Conservation (phyloP, 805 yeast genomes). For the Candida koratica region DNA sequence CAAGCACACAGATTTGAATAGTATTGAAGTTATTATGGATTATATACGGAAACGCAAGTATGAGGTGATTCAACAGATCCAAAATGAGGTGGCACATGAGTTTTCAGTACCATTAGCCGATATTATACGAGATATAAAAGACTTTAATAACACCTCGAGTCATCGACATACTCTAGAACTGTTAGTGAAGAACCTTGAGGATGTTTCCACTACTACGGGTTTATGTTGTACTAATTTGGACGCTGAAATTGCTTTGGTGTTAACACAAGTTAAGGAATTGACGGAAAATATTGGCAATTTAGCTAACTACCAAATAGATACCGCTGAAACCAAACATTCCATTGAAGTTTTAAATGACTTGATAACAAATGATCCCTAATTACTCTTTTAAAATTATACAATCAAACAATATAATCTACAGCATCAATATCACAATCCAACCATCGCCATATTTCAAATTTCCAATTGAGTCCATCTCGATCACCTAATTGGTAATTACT, state of each 20-base stretch:
- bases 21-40: conserved; percentile 8
- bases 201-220: conserved; percentile 1
- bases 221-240: conserved; percentile 7
- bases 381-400: no score
- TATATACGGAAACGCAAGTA: conserved; percentile 8
- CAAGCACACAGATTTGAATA: conserved; percentile 8
- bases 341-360: conserved; percentile 6
- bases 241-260: conserved; percentile 8
- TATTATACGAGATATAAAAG: conserved; percentile 8
- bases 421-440: no score
- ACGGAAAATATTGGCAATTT: conserved; percentile 1
- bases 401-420: no score
- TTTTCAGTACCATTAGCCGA: conserved; percentile 24
- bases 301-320: not conserved
- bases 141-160: conserved; percentile 5
- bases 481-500: conserved; percentile 72
- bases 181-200: conserved; percentile 7
- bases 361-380: not conserved
- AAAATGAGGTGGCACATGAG: conserved; percentile 15
- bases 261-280: conserved; percentile 9
- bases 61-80: conserved; percentile 6
- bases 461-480: conserved; percentile 76
- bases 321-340: not conserved
- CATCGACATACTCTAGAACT: conserved; percentile 6
- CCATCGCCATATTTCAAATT: conserved; percentile 80